These are phyloP conservation scores for Thalassiosira profunda DNA, from an alignment of 108 stramenopile genomes.

Conservation along the genomic window DNA sequence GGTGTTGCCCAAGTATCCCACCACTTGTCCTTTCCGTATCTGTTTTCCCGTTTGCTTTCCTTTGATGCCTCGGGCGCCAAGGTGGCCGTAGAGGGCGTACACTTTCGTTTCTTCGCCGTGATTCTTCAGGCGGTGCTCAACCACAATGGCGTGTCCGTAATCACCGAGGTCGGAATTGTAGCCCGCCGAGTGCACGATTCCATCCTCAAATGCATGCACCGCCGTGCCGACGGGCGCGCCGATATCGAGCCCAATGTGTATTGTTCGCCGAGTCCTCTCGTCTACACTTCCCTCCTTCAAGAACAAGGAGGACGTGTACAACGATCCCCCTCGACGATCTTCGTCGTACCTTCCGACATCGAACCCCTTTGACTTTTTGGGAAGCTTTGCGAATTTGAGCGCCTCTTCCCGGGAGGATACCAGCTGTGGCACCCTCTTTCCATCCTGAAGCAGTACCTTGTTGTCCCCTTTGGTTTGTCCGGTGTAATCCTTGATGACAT, in stretches of 20 bases:
- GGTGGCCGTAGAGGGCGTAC: slow-evolving; percentile 86
- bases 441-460: slow-evolving; percentile 3
- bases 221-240: slow-evolving; percentile 73
- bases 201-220: slow-evolving; percentile 78
- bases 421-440: slow-evolving; percentile 31
- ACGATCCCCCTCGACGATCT: slow-evolving; percentile 59
- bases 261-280: slow-evolving; percentile 56
- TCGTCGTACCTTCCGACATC: slow-evolving; percentile 82
- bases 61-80: slow-evolving; percentile 42
- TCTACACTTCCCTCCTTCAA: slow-evolving; percentile 12
- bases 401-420: slow-evolving; percentile 28
- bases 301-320: slow-evolving; percentile 79
- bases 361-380: slow-evolving; percentile 13
- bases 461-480: slow-evolving; percentile 15
- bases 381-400: slow-evolving; percentile 14
- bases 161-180: slow-evolving; percentile 84
- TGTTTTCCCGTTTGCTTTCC: slow-evolving; percentile 22
- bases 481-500: slow-evolving; percentile 23
- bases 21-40: slow-evolving; percentile 55
- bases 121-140: slow-evolving; percentile 60
- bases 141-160: slow-evolving; percentile 84
- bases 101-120: slow-evolving; percentile 15
- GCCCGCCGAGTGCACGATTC: slow-evolving; percentile 72
- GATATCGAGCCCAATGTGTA: slow-evolving; percentile 85
- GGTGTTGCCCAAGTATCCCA: slow-evolving; percentile 70